Conservation (phyloP, 768 basidiomycete genomes). For the Cubamyces sp. region DNA sequence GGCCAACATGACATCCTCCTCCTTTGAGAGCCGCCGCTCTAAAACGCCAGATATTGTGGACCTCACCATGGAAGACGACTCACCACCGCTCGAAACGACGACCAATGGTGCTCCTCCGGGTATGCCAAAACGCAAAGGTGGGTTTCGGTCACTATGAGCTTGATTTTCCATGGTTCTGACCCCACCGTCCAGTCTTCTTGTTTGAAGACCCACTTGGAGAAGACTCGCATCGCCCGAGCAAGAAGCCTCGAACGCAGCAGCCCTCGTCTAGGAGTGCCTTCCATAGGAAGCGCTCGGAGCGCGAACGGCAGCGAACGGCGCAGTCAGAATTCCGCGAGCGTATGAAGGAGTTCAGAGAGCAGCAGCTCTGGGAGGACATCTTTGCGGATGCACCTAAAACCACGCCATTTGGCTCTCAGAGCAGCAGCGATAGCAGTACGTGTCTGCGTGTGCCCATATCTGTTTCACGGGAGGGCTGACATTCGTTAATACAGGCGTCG, state of each 20-base stretch:
- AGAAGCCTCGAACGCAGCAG: slow-evolving; percentile 22
- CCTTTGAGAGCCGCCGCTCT: slow-evolving; percentile 11
- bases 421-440: neutral
- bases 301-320: slow-evolving; percentile 8
- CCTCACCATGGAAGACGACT: slow-evolving; percentile 22
- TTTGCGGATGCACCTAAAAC: neutral
- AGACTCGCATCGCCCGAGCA: slow-evolving; percentile 7
- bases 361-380: slow-evolving; percentile 9
- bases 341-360: slow-evolving; percentile 15
- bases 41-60: slow-evolving; percentile 26
- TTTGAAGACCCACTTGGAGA: neutral
- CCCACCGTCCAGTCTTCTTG: neutral
- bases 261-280: neutral
- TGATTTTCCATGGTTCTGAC: neutral
- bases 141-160: neutral
- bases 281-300: slow-evolving; percentile 15
- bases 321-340: neutral
- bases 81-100: neutral
- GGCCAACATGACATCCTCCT: slow-evolving; percentile 1
- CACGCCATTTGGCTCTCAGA: slow-evolving; percentile 13
- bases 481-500: neutral
- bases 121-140: slow-evolving; percentile 25
- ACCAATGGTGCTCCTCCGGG: slow-evolving; percentile 3
- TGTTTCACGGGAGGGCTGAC: neutral
- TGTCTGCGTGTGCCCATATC: too few relatives aligned